Conservation (phyloP, 306 rosid genomes). For the Begonia fuchsioides region DNA sequence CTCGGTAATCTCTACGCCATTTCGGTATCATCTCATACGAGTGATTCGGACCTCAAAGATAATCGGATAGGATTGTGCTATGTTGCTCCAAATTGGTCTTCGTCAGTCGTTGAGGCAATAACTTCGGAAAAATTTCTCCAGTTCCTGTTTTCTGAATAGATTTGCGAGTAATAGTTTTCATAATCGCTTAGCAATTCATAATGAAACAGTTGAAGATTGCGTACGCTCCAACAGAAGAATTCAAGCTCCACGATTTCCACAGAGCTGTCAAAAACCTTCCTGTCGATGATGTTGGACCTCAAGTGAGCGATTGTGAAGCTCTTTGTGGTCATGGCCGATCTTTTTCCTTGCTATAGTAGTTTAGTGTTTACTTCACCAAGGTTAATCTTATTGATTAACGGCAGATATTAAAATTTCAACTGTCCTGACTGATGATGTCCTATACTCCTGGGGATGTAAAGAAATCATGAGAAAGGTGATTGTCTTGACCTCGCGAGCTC, state of each 20-base stretch:
- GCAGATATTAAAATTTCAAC: conserved; percentile 49
- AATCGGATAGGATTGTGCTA: conserved; percentile 59
- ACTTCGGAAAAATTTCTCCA: neutral
- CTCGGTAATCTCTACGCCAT: conserved; percentile 56
- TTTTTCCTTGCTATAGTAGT: neutral
- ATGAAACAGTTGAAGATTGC: conserved; percentile 44
- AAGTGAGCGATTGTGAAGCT: conserved; percentile 21
- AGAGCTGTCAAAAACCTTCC: conserved; percentile 48
- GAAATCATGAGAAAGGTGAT: conserved; percentile 57
- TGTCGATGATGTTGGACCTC: conserved; percentile 32
- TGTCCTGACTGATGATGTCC: conserved; percentile 41
- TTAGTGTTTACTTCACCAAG: neutral
- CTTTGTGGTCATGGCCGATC: conserved; percentile 4
- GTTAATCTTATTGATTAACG: conserved; percentile 4
- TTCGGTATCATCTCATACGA: conserved; percentile 19
- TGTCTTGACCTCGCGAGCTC: conserved; percentile 38
- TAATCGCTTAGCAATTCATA: neutral
- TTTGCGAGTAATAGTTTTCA: neutral
- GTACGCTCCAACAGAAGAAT: conserved; percentile 35
- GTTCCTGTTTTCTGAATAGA: neutral
- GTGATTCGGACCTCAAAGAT: conserved; percentile 18
- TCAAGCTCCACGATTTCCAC: conserved; percentile 57
- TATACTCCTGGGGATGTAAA: conserved; percentile 64
- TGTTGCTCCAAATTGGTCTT: conserved; percentile 25
- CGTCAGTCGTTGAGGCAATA: conserved; percentile 38